Evolutionary conservation across 805 yeast species (phyloP).

Genomic region (Metschnikowia orientalis): DNA sequence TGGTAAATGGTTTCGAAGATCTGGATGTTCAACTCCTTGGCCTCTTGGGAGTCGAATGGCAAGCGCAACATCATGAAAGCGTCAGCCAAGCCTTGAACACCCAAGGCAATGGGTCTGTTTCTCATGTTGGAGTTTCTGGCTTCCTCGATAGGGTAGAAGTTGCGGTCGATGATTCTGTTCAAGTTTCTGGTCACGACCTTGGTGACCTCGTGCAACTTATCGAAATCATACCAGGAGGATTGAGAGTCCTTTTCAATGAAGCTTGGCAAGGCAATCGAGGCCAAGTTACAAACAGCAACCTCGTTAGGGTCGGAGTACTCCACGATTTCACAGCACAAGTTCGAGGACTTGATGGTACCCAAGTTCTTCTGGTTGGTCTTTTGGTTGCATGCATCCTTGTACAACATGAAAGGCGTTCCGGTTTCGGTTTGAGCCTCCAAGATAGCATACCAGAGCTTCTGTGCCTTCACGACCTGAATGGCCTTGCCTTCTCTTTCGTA

Average conservation of each 20-base stretch:
- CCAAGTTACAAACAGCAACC: constrained; percentile 60
- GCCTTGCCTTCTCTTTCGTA: constrained; percentile 52
- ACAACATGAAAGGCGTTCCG: constrained; percentile 62
- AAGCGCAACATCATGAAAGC: constrained; percentile 52
- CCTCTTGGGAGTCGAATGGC: constrained; percentile 56
- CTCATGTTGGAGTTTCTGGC: constrained; percentile 52
- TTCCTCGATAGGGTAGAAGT: constrained; percentile 53
- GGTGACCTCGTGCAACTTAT: constrained; percentile 50
- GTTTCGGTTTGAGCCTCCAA: constrained; percentile 63
- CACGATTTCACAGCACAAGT: constrained; percentile 60
- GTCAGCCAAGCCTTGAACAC: constrained; percentile 63
- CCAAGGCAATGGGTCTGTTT: constrained; percentile 59
- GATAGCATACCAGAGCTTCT: constrained; percentile 57
- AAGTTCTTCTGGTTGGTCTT: constrained; percentile 59
- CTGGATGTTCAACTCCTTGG: constrained; percentile 52
- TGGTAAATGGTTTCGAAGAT: constrained; percentile 61
- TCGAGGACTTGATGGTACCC: constrained; percentile 57
- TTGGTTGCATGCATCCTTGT: constrained; percentile 57
- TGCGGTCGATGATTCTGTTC: constrained; percentile 54
- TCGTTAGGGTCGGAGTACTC: constrained; percentile 57
- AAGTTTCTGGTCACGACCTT: constrained; percentile 54
- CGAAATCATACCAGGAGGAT: constrained; percentile 48
- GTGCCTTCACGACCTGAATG: constrained; percentile 49
- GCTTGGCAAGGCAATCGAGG: constrained; percentile 55
- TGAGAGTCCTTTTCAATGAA: constrained; percentile 45